Base-by-base conservation (phyloP, 805 yeast species). In the Lachancea dasiensis region DNA sequence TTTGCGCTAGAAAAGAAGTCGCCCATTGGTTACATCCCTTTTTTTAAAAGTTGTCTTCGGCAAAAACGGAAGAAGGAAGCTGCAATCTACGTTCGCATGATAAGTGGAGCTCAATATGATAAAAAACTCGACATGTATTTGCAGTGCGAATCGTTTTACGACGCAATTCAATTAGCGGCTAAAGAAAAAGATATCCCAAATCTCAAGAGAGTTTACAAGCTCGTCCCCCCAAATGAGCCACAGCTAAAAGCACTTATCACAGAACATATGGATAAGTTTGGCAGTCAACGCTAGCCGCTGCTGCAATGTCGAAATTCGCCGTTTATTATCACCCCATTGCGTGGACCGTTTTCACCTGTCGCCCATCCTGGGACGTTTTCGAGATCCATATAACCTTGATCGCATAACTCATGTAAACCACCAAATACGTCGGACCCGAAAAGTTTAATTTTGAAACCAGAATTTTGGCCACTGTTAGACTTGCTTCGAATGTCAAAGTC, bases 341-440 rank as follows among this genome's bases (percentile, higher is more conserved):
- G 60, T 1, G 59, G 48, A 0, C 83, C 81, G 44, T 79, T 79
- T 54, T 83, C 86, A 2, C 94, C 95, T 3, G 89, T 77, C 22
- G 85, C 56, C 89, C 87, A 85, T 21, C 77, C 72, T 1, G 95
- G 95, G 11, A 82, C 60, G 0, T 47, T 63, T n/a, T 68, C 62
- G 0, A 82, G 71, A 47, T 81, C 71, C 2, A 79, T 58, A 0
- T 69, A 49, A 1, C 65, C 71, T 45, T 61, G 40, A 36, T 64
- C 65, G 19, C 86, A 72, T 13, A 85, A 63, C 50, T 82, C 80
- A 56, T 82, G 86, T 26, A 85, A 51, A 0, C 95, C 95, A 2
- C 77, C 94, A 67, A 79, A 85, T 0, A 86, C 71, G 53, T 85
- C 94, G 14, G 64, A 67, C 1, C 95, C 95, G 3, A 69, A 61